Percentiles rank a stretch among this genome's conserved stretches.
These are phyloP conservation scores for Eucalyptus regnans DNA, from an alignment of 345 rosid genomes.

Conservation along the genomic window DNA sequence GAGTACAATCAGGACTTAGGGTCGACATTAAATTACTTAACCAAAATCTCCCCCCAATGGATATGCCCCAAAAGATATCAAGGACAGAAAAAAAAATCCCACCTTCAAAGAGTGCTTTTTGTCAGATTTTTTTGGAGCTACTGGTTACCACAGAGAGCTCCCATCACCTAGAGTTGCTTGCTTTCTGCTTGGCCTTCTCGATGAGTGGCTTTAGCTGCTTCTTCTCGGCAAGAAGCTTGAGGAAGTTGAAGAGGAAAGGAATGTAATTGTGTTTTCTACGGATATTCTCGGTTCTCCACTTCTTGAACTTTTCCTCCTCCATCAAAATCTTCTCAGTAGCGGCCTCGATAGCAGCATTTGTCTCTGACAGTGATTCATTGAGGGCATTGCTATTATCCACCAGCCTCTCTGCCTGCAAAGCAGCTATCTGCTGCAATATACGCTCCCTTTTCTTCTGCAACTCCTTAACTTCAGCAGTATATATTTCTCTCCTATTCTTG, in stretches of 20 bases:
- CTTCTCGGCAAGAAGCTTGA: conserved; percentile 96
- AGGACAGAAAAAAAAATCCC: not conserved
- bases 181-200: conserved; percentile 95
- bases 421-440: conserved; percentile 52
- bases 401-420: conserved; percentile 42
- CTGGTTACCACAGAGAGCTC: not conserved
- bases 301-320: conserved; percentile 95
- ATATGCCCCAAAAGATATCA: not conserved
- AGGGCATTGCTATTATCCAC: conserved; percentile 32
- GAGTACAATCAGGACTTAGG: not conserved
- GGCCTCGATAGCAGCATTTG: conserved; percentile 61
- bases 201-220: conserved; percentile 96
- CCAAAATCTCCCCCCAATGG: not conserved
- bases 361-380: conserved; percentile 56
- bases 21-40: not conserved
- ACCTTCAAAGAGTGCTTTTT: not conserved
- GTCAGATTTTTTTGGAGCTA: not conserved
- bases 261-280: conserved; percentile 96
- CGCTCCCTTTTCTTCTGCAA: conserved; percentile 79
- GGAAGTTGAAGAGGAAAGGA: conserved; percentile 91
- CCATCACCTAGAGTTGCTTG: conserved; percentile 38
- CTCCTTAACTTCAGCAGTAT: conserved; percentile 81
- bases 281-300: conserved; percentile 92
- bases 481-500: conserved; percentile 79
- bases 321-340: conserved; percentile 76